A percentile compares a stretch with the other conserved stretches of the same genome.
Conservation (phyloP, 2,329 filamentous ascomycete genomes). For the Monosporascus sp. region DNA sequence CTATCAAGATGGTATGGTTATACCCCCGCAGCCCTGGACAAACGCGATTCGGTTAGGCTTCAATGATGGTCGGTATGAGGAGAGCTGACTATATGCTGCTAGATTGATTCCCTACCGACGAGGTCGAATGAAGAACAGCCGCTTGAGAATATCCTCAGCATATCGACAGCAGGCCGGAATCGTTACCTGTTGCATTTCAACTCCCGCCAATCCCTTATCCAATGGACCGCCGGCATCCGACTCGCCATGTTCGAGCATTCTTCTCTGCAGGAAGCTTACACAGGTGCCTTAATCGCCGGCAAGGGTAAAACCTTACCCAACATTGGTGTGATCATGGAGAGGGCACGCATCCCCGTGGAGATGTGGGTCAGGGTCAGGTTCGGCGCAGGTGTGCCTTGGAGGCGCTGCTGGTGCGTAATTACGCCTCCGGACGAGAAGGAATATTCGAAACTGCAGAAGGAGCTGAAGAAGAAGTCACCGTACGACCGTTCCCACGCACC, state of each 20-base stretch:
- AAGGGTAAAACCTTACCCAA: slow-evolving; percentile 88
- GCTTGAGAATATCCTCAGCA: slow-evolving; percentile 88
- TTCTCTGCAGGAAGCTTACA: slow-evolving; percentile 92
- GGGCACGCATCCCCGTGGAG: slow-evolving; percentile 69
- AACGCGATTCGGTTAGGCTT: no score
- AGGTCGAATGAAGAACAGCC: slow-evolving; percentile 70
- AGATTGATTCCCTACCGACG: slow-evolving; percentile 88
- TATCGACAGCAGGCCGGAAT: slow-evolving; percentile 93
- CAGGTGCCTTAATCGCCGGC: slow-evolving; percentile 87
- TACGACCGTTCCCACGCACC: slow-evolving; percentile 69
- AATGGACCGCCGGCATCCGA: slow-evolving; percentile 94
- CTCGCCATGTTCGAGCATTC: slow-evolving; percentile 93
- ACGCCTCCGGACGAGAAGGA: slow-evolving; percentile 92
- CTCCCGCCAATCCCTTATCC: slow-evolving; percentile 83
- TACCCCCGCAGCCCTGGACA: neutral
- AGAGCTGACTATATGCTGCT: slow-evolving; percentile 2
- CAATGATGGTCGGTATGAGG: neutral
- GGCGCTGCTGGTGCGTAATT: slow-evolving; percentile 94
- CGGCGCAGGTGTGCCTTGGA: slow-evolving; percentile 92
- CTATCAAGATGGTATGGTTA: slow-evolving; percentile 82
- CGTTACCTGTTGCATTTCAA: slow-evolving; percentile 95
- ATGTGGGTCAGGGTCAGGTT: slow-evolving; percentile 96
- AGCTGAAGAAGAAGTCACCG: slow-evolving; percentile 71
- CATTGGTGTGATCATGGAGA: slow-evolving; percentile 83
- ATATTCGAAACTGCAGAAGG: slow-evolving; percentile 75